Evolutionary conservation across 228 moss, liverwort and hornwort species (phyloP), one percentile per base, ranked within the genome.

Genomic region (Sphagnum magellanicum): DNA sequence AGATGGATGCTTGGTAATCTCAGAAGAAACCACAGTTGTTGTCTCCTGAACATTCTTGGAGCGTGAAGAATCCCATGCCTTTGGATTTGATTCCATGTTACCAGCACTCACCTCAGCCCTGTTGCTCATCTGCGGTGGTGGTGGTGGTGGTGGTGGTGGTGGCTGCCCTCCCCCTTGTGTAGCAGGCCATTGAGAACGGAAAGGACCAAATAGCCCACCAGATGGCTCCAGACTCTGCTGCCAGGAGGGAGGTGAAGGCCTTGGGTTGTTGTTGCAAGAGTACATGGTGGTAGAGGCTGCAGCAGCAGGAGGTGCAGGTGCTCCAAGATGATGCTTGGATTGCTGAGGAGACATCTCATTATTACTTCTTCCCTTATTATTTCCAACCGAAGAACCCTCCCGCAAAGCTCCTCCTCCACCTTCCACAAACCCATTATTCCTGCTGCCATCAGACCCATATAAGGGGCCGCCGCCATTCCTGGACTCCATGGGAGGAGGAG

Each of bases 151-250:
- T 6, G 52, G 8, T 10, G 50, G 70, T 5, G 61, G 68, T 9
- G 68, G 32, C 32, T 32, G 32, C 32, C 32, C 32, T 32, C 32
- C 32, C 32, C 32, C 32, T 32, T 32, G 32, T 32, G 32, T 0
- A 32, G 32, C 32, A 0, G 84, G 75, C 48, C 67, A 68, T 32
- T 79, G 83, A 0, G 77, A 80, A 5, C 83, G 79, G 68, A 88
- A 88, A 0, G 84, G 88, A 6, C 88, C 88, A 11, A 87, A 76
- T 0, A 83, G 81, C 8, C 81, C 83, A 8, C 74, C 81, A 0
- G 75, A 74, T 16, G 71, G 70, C 51, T 81, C 84, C 10, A 81
- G 71, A 5, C 50, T 77, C 16, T 67, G 70, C 53, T 68, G 77
- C 79, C 86, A 81, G 63, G 75, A 69, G 15, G 74, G 63, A 10